These are phyloP conservation scores for Clavispora phyllophila DNA, from an alignment of 805 yeast genomes.

Conservation along the genomic window DNA sequence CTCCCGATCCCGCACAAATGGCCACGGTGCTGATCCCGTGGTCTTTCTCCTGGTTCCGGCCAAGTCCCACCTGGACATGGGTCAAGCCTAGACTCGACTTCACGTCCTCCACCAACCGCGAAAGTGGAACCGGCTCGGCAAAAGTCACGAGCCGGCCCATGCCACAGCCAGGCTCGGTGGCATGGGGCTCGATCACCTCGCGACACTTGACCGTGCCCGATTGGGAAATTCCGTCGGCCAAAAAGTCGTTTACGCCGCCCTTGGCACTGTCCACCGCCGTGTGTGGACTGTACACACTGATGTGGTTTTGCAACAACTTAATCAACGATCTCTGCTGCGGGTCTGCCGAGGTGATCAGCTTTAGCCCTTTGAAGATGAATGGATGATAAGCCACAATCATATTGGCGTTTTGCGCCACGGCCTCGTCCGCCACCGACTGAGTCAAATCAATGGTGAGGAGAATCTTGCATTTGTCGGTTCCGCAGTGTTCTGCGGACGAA, in stretches of 20 bases:
- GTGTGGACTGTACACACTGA: constrained; percentile 92
- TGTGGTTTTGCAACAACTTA: constrained; percentile 65
- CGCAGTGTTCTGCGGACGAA: constrained; percentile 29
- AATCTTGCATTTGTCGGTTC: constrained; percentile 25
- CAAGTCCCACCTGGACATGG: constrained; percentile 58
- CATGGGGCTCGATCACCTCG: constrained; percentile 42
- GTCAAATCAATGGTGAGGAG: constrained; percentile 85
- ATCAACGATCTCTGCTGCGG: constrained; percentile 81
- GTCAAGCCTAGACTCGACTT: constrained; percentile 50
- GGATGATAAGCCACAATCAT: constrained; percentile 86
- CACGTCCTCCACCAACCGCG: constrained; percentile 42
- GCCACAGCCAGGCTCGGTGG: constrained; percentile 54
- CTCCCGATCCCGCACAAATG: constrained; percentile 94
- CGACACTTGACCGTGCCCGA: constrained; percentile 21
- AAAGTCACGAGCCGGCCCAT: constrained; percentile 72
- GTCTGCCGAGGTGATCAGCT: constrained; percentile 54
- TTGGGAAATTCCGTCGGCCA: constrained; percentile 52
- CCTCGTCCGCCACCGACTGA: constrained; percentile 78
- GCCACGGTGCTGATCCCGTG: constrained; percentile 56
- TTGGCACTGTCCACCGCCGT: constrained; percentile 91
- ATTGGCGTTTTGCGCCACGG: constrained; percentile 49
- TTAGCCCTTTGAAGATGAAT: constrained; percentile 85
- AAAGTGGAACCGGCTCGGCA: constrained; percentile 36
- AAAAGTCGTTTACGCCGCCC: constrained; percentile 95
- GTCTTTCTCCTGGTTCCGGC: constrained; percentile 19